Base-by-base conservation (phyloP, 2,329 filamentous ascomycete genomes). In the Botrytis elliptica region DNA sequence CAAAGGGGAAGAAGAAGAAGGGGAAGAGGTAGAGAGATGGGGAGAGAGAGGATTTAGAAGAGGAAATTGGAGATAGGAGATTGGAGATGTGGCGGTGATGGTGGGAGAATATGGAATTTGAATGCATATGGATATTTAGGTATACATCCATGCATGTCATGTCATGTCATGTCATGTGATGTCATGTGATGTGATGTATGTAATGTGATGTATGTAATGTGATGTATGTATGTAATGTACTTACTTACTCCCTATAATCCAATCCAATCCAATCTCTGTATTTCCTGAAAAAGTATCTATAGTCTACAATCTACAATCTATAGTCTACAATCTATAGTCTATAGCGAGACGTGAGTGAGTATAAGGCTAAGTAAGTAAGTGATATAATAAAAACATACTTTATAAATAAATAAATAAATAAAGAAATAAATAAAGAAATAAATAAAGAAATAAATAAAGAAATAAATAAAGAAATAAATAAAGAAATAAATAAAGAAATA, bases 11-110 rank as follows among this genome's bases (percentile, higher is more conserved):
- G 52, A 82, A 82, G 74, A 84, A 84, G 78, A 84, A 84, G 78
- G 83, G 82, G 64, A 86, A 85, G 82, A 82, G 85, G 70, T 88
- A 87, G 84, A 88, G n/a, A 42, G 33, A 57, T 52, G n/a, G 33
- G 4, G 33, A 33, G 20, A n/a, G 40, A 38, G 38, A 38, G 38
- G 38, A 38, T 38, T 38, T 38, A 38, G 38, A 38, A 38, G 9
- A 38, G 38, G 38, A 9, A 10, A 38, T 38, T 68, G 25, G 33
- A 33, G 33, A 33, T 33, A 3, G 29, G 22, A 38, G n/a, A 40
- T 12, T 18, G 7, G 7, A 57, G n/a, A 33, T 44, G 42, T 44
- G 10, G 44, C 22, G 3, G 7, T 22, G 44, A 6, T 10, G 44
- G 44, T 46, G 44, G 20, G 44, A 52, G 22, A 25, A 52, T 25